phyloP scores from a whole-genome alignment of 1,139 yeast genomes.

The Zygotorulaspora mrakii region DNA sequence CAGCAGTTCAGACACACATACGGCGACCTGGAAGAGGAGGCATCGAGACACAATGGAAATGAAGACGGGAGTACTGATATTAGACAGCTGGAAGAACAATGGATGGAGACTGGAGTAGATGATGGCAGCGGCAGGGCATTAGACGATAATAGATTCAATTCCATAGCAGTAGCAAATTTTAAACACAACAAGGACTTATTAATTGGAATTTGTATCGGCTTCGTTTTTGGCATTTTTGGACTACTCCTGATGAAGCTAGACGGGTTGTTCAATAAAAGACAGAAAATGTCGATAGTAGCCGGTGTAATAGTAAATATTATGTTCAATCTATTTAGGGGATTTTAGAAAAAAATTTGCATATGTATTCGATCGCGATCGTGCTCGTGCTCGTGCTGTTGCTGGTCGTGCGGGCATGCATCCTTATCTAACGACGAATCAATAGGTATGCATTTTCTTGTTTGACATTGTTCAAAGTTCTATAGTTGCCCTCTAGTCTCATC shows the following conservation, averaged over 20 bases:
- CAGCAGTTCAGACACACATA: slow-evolving; percentile 70
- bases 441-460: slow-evolving; percentile 94
- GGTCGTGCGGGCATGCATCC: no score
- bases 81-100: slow-evolving; percentile 74
- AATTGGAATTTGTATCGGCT: slow-evolving; percentile 61
- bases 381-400: no score
- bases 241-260: slow-evolving; percentile 54
- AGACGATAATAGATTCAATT: slow-evolving; percentile 29
- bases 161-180: slow-evolving; percentile 34
- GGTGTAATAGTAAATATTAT: slow-evolving; percentile 59
- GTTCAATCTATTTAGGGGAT: slow-evolving; percentile 53
- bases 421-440: slow-evolving; percentile 61
- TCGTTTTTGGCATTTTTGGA: slow-evolving; percentile 60
- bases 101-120: slow-evolving; percentile 80
- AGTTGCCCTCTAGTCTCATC: slow-evolving; percentile 92
- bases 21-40: slow-evolving; percentile 43
- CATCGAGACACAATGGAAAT: slow-evolving; percentile 33
- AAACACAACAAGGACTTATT: slow-evolving; percentile 55
- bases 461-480: slow-evolving; percentile 79
- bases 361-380: no score
- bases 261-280: slow-evolving; percentile 54
- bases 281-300: slow-evolving; percentile 57
- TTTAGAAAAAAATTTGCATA: no score
- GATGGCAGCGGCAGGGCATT: slow-evolving; percentile 24
- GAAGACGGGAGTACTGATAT: slow-evolving; percentile 19